phyloP scores from a whole-genome alignment of 2,329 filamentous ascomycete genomes.

The Verticillium tricorpus region DNA sequence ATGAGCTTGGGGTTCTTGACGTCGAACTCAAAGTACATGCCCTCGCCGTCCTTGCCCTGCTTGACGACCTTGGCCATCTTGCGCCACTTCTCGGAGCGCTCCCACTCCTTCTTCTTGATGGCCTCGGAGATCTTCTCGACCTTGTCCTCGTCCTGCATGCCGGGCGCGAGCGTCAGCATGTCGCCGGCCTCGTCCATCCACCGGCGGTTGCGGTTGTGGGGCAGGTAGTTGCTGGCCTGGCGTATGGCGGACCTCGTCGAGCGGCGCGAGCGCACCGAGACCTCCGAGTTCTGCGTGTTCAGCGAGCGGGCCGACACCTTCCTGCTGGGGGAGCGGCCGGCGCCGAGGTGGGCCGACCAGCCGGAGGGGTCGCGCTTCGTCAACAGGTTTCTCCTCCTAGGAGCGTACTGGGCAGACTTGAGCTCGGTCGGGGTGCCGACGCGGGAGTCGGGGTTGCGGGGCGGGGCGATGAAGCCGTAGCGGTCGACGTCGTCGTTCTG shows the following conservation, averaged over 20 bases:
- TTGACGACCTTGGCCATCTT: conserved; percentile 58
- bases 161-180: conserved; percentile 58
- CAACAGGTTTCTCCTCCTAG: conserved; percentile 42
- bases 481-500: conserved; percentile 58
- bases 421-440: conserved; percentile 35
- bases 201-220: conserved; percentile 56
- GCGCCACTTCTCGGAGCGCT: conserved; percentile 62
- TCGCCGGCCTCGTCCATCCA: conserved; percentile 63
- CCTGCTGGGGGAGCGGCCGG: conserved; percentile 43
- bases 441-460: conserved; percentile 34
- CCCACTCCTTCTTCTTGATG: conserved; percentile 58
- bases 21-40: conserved; percentile 74
- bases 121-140: conserved; percentile 48
- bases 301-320: conserved; percentile 56
- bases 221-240: conserved; percentile 54
- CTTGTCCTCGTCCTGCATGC: conserved; percentile 50
- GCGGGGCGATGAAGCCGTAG: conserved; percentile 60
- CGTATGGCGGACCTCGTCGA: conserved; percentile 53
- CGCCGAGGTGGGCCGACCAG: conserved; percentile 27
- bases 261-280: conserved; percentile 46
- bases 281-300: conserved; percentile 50
- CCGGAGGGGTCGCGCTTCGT: conserved; percentile 33
- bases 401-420: conserved; percentile 37
- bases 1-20: conserved; percentile 77
- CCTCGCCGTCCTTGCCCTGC: conserved; percentile 46